Percentiles rank a stretch among this genome's conserved stretches.
Conservation (phyloP, 2,329 filamentous ascomycete species). For the Sclerotinia trifoliorum region DNA sequence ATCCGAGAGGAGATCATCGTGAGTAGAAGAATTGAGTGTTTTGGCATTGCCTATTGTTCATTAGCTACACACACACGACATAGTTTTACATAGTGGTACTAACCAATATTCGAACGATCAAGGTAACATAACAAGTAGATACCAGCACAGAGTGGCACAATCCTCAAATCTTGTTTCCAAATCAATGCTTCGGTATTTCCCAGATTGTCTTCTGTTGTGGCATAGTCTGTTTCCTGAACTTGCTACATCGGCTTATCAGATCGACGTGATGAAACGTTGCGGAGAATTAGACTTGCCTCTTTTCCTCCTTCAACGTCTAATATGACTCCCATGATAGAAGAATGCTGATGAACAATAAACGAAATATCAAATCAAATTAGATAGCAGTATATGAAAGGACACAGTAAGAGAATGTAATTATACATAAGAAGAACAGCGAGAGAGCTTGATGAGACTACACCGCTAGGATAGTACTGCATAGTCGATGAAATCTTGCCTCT, state of each 20-base stretch:
- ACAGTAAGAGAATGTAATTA: background rate
- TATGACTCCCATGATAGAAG: background rate
- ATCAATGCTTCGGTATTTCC: constrained; percentile 45
- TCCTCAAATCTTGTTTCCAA: constrained; percentile 60
- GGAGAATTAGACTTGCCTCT: background rate
- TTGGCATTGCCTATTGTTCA: constrained; percentile 53
- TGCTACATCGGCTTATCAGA: background rate
- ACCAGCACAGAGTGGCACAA: constrained; percentile 60
- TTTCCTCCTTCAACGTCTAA: constrained; percentile 8
- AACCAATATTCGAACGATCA: constrained; percentile 66
- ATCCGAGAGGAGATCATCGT: constrained; percentile 61
- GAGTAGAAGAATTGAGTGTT: constrained; percentile 59
- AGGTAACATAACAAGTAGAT: constrained; percentile 69
- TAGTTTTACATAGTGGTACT: background rate
- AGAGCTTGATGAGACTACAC: background rate
- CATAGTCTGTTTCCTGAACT: constrained; percentile 7
- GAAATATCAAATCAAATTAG: background rate
- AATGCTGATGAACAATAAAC: background rate
- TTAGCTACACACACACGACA: background rate
- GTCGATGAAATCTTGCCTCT: background rate
- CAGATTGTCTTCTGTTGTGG: constrained; percentile 9
- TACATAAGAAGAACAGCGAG: background rate
- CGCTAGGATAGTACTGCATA: background rate
- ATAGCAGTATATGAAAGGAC: background rate
- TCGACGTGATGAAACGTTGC: background rate